Evolutionary conservation across 768 basidiomycete species (phyloP).

Genomic region (Leccinum barrowsii): DNA sequence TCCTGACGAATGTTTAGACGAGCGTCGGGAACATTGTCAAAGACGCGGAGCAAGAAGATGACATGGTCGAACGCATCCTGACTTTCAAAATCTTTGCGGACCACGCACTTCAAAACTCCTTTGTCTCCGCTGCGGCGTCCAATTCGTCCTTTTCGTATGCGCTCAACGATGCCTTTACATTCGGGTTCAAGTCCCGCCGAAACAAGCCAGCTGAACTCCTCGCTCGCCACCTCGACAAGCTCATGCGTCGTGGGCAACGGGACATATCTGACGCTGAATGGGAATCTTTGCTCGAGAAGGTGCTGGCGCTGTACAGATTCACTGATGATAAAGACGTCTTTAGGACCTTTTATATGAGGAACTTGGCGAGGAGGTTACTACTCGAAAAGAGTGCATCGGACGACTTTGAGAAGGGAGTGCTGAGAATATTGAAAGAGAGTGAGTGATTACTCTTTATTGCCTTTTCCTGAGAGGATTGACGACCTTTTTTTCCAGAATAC

Average conservation of each 20-base stretch:
- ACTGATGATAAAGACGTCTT: slow-evolving; percentile 95
- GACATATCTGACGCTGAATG: slow-evolving; percentile 61
- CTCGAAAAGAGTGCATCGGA: slow-evolving; percentile 82
- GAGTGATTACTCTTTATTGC: slow-evolving; percentile 30
- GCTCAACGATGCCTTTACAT: slow-evolving; percentile 64
- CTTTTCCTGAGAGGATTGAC: slow-evolving; percentile 11
- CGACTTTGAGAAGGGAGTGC: slow-evolving; percentile 80
- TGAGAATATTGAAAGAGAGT: slow-evolving; percentile 83
- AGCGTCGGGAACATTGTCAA: slow-evolving; percentile 64
- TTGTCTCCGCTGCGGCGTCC: slow-evolving; percentile 41
- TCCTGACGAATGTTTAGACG: slow-evolving; percentile 35
- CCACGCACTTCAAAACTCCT: slow-evolving; percentile 45
- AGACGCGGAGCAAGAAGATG: slow-evolving; percentile 59
- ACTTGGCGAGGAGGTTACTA: slow-evolving; percentile 82
- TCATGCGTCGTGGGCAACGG: slow-evolving; percentile 85
- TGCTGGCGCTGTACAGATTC: slow-evolving; percentile 74
- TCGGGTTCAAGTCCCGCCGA: slow-evolving; percentile 69
- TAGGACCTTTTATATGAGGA: slow-evolving; percentile 86
- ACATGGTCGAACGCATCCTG: slow-evolving; percentile 74
- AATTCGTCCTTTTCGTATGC: slow-evolving; percentile 65
- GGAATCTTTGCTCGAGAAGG: slow-evolving; percentile 58
- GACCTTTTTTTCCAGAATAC: slow-evolving; percentile 54
- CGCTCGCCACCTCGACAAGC: slow-evolving; percentile 83
- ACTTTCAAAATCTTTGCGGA: slow-evolving; percentile 62
- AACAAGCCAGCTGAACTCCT: slow-evolving; percentile 91